These are phyloP conservation scores for Penicillium rolfsii DNA, from an alignment of 2,329 filamentous ascomycete species.

Conservation along the genomic window DNA sequence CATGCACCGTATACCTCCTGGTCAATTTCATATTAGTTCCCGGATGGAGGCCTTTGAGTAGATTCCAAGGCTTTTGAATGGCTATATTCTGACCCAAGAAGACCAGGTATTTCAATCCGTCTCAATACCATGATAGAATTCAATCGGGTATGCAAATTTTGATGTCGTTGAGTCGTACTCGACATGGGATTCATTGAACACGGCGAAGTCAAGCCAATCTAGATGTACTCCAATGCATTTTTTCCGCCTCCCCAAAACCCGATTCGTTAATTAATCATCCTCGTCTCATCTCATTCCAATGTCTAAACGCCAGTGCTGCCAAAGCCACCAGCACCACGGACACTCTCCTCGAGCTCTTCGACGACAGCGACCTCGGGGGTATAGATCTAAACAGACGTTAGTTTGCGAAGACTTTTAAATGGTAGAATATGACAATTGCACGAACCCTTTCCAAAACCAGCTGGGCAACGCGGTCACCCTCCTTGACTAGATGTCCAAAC, in stretches of 20 bases:
- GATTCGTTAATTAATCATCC: not conserved
- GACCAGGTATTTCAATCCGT: not conserved
- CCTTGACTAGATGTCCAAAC: constrained; percentile 59
- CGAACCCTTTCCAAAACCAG: constrained; percentile 80
- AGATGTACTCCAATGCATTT: constrained; percentile 11
- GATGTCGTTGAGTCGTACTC: constrained; percentile 4
- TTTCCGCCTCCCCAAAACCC: not conserved
- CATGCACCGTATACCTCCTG: not conserved
- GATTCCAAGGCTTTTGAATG: too few relatives aligned
- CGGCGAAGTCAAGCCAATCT: not conserved
- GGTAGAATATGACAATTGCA: constrained; percentile 6
- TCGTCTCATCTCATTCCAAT: not conserved
- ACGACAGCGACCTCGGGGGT: constrained; percentile 93
- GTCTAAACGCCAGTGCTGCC: constrained; percentile 72
- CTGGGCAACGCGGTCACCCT: constrained; percentile 91
- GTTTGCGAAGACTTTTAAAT: not conserved
- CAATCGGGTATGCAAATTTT: not conserved
- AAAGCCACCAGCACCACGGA: constrained; percentile 86
- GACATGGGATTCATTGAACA: constrained; percentile 20
- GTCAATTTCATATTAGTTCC: not conserved
- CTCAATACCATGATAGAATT: not conserved
- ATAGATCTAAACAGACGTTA: constrained; percentile 63
- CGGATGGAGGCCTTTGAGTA: not conserved
- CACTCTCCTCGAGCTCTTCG: constrained; percentile 83
- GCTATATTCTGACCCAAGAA: too few relatives aligned